Evolutionary conservation across 2,329 filamentous ascomycete genomes (phyloP), one percentile per base, ranked within the genome.

Genomic region (Plectosphaerella cucumerina): DNA sequence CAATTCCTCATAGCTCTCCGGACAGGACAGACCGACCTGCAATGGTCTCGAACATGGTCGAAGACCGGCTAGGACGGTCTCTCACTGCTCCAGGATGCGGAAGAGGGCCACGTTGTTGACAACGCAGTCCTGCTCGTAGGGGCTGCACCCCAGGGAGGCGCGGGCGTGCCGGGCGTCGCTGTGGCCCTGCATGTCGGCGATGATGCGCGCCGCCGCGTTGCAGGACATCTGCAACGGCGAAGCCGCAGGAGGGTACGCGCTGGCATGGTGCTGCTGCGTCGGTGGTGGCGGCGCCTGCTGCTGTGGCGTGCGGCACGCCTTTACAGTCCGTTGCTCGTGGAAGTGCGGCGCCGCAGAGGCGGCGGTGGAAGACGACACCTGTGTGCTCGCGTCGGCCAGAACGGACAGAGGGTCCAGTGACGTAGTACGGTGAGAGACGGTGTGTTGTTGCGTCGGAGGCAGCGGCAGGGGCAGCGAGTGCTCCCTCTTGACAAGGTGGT

Each of bases 101-200:
- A 71, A 61, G 5, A 71, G 50, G n/a, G 65, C 55, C 1, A 68
- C 59, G 43, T 70, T 70, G 44, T 60, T 63, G 12, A 70, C 62
- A 35, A 68, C 51, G 33, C 68, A 70, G 8, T 56, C 55, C 2
- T 65, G 57, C 4, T 53, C 51, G 31, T 58, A 51, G 17, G 39
- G 50, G 9, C 58, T 47, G 34, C 66, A 70, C 1, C 67, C 70
- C 3, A 72, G 55, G 9, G 58, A 52, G 3, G 56, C 57, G 18
- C 61, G 61, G 11, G 65, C 62, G 5, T 55, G 43, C 3, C 56
- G 55, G 8, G 62, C 47, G 46, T 69, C 61, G 10, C 58, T 53
- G 12, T 65, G 61, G 1, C 69, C 68, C 18, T 71, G 66, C 55
- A 72, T 70, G 21, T 70, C 66, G 17, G 70, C 68, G 15, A 73